Evolutionary conservation across 331 rosid species (phyloP), one percentile per base, ranked within the genome.

Genomic region (Malus hybrid): DNA sequence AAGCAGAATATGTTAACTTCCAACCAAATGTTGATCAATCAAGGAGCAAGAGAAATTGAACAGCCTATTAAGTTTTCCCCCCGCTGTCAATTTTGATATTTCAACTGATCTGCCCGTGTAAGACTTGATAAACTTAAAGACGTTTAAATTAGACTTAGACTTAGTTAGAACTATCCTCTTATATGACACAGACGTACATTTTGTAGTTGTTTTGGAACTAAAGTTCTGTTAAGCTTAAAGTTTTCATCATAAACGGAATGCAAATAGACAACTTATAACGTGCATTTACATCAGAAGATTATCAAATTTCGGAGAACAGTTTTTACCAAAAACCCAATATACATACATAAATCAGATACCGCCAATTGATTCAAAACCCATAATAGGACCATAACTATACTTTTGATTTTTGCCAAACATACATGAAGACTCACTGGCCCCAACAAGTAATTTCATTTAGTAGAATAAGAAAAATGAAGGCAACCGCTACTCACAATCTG

Each of bases 401-500:
- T 32, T 55, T 2, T 32, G 3, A 32, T 32, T 22, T 32, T 11
- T 13, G 6, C 31, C 11, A 50, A 46, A 48, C 42, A 46, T 18
- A 44, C 20, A 46, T 15, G 36, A 69, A 69, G 28, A 44, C 36
- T 5, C 12, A 12, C 11, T 60, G 16, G 1, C 65, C 65, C 66
- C 66, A 6, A 61, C 34, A 61, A 61, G 66, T 27, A 61, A 12
- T 28, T 28, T 39, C 10, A 59, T 36, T 3, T 20, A 31, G 20
- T 60, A 55, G 33, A 29, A 22, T 0, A 19, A 44, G 46, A 63
- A 6, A 15, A 13, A 2, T 0, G 8, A 75, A 22, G 28, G 28
- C 46, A 78, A 11, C 52, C 60, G 65, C 22, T 48, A 83, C 91
- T 91, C 86, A 93, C 98, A 91, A 93, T 93, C 87, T 93, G 98